These are phyloP conservation scores for Cetraspora pellucida DNA, from an alignment of 192 early-diverging fungal species.

Conservation along the genomic window DNA sequence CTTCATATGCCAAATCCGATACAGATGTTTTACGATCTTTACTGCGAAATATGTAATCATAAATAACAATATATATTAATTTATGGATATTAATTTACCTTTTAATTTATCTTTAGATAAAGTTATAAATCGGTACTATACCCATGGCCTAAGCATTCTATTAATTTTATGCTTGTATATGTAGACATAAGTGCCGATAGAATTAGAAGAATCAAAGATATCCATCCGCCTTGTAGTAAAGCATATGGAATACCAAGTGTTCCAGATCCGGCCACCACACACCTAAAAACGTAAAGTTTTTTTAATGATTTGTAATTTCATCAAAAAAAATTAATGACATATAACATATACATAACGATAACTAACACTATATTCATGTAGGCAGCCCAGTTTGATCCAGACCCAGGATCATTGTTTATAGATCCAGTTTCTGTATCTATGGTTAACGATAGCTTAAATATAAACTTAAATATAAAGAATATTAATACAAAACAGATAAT, in stretches of 20 bases:
- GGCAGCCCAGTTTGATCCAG: slow-evolving; percentile 28
- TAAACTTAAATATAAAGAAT: no score
- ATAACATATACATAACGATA: no score
- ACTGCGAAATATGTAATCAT: neutral
- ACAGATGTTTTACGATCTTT: slow-evolving; percentile 2
- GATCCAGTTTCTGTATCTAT: no score
- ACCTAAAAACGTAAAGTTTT: slow-evolving; percentile 29
- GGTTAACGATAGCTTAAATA: no score
- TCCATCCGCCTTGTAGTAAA: slow-evolving; percentile 75
- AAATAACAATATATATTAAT: neutral
- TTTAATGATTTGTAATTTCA: neutral
- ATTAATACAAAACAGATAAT: no score
- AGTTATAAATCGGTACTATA: no score
- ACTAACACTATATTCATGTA: slow-evolving; percentile 30
- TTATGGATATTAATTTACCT: neutral
- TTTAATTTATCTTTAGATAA: no score
- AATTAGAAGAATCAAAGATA: slow-evolving; percentile 65
- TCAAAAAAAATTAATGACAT: neutral
- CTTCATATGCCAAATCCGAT: slow-evolving; percentile 35
- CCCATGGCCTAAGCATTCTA: slow-evolving; percentile 58
- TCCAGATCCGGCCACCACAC: slow-evolving; percentile 68
- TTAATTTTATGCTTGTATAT: slow-evolving; percentile 74
- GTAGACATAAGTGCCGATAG: slow-evolving; percentile 68
- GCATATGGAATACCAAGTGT: slow-evolving; percentile 61
- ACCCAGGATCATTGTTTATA: no score